These are phyloP conservation scores for Coemansia sp. DNA, from an alignment of 192 early-diverging fungal genomes.

Conservation along the genomic window DNA sequence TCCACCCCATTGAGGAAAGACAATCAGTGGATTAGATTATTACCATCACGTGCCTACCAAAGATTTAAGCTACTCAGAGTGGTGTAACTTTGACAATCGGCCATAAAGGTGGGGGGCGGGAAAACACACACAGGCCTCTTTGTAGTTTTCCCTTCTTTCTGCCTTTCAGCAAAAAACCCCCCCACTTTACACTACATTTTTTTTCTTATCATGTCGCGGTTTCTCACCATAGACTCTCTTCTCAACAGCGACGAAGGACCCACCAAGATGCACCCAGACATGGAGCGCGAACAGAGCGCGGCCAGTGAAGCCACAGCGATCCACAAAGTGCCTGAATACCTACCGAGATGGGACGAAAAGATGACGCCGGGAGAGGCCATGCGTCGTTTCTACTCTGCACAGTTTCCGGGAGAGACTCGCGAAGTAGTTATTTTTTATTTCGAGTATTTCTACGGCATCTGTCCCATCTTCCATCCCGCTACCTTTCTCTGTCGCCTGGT, in stretches of 20 bases:
- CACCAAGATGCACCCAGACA: background rate
- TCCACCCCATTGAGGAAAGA: too few species aligned
- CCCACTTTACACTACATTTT: too few species aligned
- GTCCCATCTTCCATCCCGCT: conserved; percentile 49
- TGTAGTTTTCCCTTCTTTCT: background rate
- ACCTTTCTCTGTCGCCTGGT: conserved; percentile 38
- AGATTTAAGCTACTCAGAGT: too few species aligned
- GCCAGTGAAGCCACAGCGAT: background rate
- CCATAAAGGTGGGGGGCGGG: too few species aligned
- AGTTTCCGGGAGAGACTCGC: conserved; percentile 28
- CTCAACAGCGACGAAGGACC: background rate
- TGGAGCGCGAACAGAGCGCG: background rate
- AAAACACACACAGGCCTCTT: background rate
- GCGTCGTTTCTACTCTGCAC: conserved; percentile 32
- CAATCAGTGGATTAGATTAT: background rate
- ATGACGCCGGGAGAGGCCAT: conserved; percentile 11
- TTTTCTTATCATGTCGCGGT: background rate
- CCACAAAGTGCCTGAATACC: background rate
- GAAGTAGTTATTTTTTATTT: conserved; percentile 38
- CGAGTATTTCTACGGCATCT: conserved; percentile 44
- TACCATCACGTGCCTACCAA: background rate
- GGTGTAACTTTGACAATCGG: too few species aligned
- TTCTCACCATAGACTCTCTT: background rate
- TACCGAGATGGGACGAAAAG: background rate
- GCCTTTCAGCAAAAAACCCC: background rate